These are phyloP conservation scores for Ophiostoma australiae DNA, from an alignment of 2,329 filamentous ascomycete genomes.

Conservation along the genomic window DNA sequence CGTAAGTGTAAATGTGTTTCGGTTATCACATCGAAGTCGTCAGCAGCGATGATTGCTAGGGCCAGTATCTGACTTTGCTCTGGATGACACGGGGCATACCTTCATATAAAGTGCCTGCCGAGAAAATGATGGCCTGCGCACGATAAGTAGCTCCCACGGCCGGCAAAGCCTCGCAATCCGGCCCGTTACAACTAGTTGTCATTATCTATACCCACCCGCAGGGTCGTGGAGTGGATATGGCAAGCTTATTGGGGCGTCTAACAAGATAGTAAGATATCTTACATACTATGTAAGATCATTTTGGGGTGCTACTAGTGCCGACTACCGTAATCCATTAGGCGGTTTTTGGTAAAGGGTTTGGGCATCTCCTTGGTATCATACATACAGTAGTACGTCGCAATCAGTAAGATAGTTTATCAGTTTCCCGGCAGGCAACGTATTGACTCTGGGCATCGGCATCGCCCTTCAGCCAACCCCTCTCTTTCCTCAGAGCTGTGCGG, in stretches of 20 bases:
- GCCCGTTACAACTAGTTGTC: neutral
- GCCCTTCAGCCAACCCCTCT: no score
- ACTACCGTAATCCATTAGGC: neutral
- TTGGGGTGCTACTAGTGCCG: neutral
- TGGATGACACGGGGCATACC: neutral
- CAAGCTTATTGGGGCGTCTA: neutral
- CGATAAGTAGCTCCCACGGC: neutral
- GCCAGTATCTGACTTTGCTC: neutral
- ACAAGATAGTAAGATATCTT: neutral
- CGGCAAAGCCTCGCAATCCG: neutral
- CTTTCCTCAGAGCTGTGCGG: neutral
- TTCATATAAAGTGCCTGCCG: conserved; percentile 13
- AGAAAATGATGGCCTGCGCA: neutral
- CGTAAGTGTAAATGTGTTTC: neutral
- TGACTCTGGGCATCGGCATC: neutral
- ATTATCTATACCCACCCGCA: neutral
- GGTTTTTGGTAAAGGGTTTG: neutral
- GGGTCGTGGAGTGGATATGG: neutral
- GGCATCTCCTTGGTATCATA: neutral
- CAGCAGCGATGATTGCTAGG: neutral
- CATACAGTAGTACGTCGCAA: no score
- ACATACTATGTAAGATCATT: no score
- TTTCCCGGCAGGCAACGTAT: neutral
- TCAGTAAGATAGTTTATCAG: neutral
- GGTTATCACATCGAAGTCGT: neutral